Base-by-base conservation (phyloP, 164 flowering plant species). In the Protea cynaroides region DNA sequence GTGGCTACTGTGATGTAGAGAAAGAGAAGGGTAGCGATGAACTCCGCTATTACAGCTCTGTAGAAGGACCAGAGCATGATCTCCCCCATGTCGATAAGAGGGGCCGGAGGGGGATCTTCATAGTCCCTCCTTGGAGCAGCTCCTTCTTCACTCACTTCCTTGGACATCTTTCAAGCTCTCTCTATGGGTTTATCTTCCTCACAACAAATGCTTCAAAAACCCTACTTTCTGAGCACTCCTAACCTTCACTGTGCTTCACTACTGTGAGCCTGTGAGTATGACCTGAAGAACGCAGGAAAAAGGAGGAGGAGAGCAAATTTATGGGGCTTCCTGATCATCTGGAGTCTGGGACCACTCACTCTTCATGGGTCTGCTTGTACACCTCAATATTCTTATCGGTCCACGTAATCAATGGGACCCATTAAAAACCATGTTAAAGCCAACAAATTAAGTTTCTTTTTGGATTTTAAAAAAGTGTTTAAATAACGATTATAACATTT, bases 11-110 rank as follows among this genome's bases (percentile, higher is more conserved):
- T 63, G 43, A 80, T 51, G 67, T 80, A 77, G 51, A 80, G 74
- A 67, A 80, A 80, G 70, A 80, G 83, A 59, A 80, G 62, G 49
- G 76, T 76, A 50, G 76, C 79, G 17, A 76, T 61, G 76, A 72
- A 72, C 74, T 72, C 79, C 0, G 83, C 83, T 15, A 80, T 80
- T 21, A 78, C 49, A n/a, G 82, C 80, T 52, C 82, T 61, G 76
- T 76, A 74, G 54, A 79, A 76, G 21, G 82, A 74, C 82, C 82
- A 79, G 62, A 65, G 69, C 63, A 51, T 65, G 11, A 79, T 67
- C 71, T 79, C 82, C 24, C 43, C 72, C 58, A 60, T 47, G 65
- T 80, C 83, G 15, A 80, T 4, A 8, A 80, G 75, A 2, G 83
- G 81, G 11, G 76, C 77, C 13, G 81, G 83, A 25, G 83, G 83